Percentiles rank a stretch among this genome's conserved stretches.
These are phyloP conservation scores for Tricharina praecox DNA, from an alignment of 495 filamentous ascomycete genomes.

Conservation along the genomic window DNA sequence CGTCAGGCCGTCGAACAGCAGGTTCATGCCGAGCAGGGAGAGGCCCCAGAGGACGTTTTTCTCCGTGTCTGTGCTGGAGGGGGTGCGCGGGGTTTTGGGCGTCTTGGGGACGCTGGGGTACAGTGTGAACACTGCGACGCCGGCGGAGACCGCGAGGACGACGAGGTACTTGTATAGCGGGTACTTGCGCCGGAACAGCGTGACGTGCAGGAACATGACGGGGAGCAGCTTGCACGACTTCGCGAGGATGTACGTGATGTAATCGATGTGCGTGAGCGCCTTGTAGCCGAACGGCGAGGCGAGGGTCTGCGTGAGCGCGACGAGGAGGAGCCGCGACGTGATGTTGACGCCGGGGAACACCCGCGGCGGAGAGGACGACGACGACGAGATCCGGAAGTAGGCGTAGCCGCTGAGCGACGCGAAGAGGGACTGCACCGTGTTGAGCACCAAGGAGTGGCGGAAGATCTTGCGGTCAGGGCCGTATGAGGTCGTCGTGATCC, in stretches of 20 bases:
- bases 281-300: slow-evolving; percentile 93
- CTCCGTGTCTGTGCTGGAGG: slow-evolving; percentile 31
- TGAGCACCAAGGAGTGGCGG: slow-evolving; percentile 82
- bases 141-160: slow-evolving; percentile 71
- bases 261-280: slow-evolving; percentile 84
- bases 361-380: slow-evolving; percentile 33
- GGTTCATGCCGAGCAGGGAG: slow-evolving; percentile 70
- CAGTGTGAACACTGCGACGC: slow-evolving; percentile 89
- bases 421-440: slow-evolving; percentile 87
- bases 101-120: slow-evolving; percentile 50
- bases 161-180: slow-evolving; percentile 95
- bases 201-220: slow-evolving; percentile 91
- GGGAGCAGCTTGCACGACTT: slow-evolving; percentile 96
- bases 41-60: slow-evolving; percentile 58
- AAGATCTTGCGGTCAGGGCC: slow-evolving; percentile 58
- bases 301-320: slow-evolving; percentile 72
- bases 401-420: slow-evolving; percentile 62
- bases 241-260: slow-evolving; percentile 95
- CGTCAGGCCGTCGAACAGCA: slow-evolving; percentile 88
- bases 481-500: slow-evolving; percentile 90
- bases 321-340: slow-evolving; percentile 61
- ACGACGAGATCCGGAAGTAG: slow-evolving; percentile 56
- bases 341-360: slow-evolving; percentile 64
- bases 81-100: slow-evolving; percentile 35
- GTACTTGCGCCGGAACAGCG: slow-evolving; percentile 75